Evolutionary conservation across 345 rosid genomes (phyloP).

Genomic region (Anacardium occidentale): DNA sequence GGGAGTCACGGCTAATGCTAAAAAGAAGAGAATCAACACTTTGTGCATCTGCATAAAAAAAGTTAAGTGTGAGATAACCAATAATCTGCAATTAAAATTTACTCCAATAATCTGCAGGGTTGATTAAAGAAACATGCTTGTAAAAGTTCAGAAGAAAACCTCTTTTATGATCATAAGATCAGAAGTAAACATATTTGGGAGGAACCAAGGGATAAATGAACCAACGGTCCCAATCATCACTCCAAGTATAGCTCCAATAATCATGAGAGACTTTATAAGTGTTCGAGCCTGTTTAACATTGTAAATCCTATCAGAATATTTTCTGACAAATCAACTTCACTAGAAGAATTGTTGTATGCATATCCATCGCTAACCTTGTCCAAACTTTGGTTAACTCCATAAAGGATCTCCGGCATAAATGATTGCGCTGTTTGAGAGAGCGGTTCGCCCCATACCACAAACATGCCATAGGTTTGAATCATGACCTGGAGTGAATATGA

Average conservation of each 20-base stretch:
- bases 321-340: neutral
- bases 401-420: conserved; percentile 53
- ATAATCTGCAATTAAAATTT: neutral
- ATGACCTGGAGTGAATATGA: conserved; percentile 22
- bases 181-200: conserved; percentile 47
- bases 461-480: conserved; percentile 50
- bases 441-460: conserved; percentile 52
- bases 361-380: conserved; percentile 32
- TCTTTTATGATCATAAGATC: conserved; percentile 37
- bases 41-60: conserved; percentile 43
- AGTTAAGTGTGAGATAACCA: neutral
- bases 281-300: conserved; percentile 40
- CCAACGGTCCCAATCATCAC: conserved; percentile 34
- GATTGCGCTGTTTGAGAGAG: conserved; percentile 59
- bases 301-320: neutral
- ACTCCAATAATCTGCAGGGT: no score
- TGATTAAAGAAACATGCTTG: neutral
- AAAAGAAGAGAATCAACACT: conserved; percentile 41
- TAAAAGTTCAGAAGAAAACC: conserved; percentile 20
- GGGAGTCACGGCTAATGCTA: conserved; percentile 43
- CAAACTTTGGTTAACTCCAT: conserved; percentile 41
- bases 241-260: conserved; percentile 44
- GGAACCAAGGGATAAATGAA: conserved; percentile 42
- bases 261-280: conserved; percentile 45
- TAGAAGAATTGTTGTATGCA: neutral